Percentiles rank a stretch among this genome's conserved stretches.
Conservation (phyloP, 2,329 filamentous ascomycete genomes). For the Thermoascus crustaceus region DNA sequence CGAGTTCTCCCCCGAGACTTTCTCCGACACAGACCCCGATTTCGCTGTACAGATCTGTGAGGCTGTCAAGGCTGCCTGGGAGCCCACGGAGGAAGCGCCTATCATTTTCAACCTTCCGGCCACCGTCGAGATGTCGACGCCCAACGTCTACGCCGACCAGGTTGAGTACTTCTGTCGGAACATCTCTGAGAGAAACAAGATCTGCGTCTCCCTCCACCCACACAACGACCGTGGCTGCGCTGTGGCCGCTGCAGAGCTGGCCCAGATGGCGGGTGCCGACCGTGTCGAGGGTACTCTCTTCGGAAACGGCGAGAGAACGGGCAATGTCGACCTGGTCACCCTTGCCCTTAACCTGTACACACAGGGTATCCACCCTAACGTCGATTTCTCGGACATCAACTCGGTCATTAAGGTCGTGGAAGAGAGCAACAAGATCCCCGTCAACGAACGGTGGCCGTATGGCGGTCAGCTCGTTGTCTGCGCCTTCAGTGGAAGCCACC, state of each 20-base stretch:
- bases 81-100: conserved; percentile 64
- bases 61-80: conserved; percentile 92
- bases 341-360: conserved; percentile 91
- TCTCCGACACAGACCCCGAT: conserved; percentile 82
- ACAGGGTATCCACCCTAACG: conserved; percentile 72
- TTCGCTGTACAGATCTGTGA: conserved; percentile 79
- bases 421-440: conserved; percentile 86
- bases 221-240: conserved; percentile 93
- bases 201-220: conserved; percentile 82
- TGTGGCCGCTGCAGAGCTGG: conserved; percentile 81
- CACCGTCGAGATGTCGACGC: conserved; percentile 89
- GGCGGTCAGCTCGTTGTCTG: conserved; percentile 86
- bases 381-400: conserved; percentile 88
- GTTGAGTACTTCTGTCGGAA: conserved; percentile 91
- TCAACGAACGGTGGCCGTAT: conserved; percentile 84
- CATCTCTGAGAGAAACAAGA: conserved; percentile 75
- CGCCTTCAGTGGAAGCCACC: conserved; percentile 85
- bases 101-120: conserved; percentile 97
- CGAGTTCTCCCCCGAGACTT: conserved; percentile 51
- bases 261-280: conserved; percentile 93
- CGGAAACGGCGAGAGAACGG: conserved; percentile 90
- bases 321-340: conserved; percentile 91
- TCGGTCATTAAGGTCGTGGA: conserved; percentile 83
- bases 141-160: conserved; percentile 92
- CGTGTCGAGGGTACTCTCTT: conserved; percentile 90